These are phyloP conservation scores for Populus trichocarpa DNA, from an alignment of 441 rosid species.

Conservation along the genomic window DNA sequence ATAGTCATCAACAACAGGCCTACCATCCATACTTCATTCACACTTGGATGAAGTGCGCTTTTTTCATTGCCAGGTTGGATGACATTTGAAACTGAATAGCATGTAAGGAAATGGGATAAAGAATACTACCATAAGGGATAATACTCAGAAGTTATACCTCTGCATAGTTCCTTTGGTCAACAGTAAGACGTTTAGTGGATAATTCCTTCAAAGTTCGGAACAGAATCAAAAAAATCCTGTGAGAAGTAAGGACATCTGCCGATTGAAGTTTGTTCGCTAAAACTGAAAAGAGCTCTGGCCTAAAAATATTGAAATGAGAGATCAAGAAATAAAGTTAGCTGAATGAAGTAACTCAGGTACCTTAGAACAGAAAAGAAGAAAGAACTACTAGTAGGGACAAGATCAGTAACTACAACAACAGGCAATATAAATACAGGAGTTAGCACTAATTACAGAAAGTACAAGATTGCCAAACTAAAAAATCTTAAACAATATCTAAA, in stretches of 20 bases:
- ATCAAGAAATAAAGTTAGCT: conserved; percentile 16
- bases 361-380: background rate
- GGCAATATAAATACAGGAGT: background rate
- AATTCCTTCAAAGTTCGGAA: conserved; percentile 89
- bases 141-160: conserved; percentile 49
- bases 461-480: background rate
- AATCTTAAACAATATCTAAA: background rate
- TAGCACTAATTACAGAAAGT: background rate
- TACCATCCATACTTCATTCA: background rate
- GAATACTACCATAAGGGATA: background rate
- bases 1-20: background rate
- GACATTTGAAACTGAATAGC: background rate
- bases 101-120: background rate
- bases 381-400: background rate
- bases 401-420: background rate
- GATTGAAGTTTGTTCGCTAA: conserved; percentile 87
- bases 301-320: conserved; percentile 32
- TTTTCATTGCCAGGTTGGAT: background rate
- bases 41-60: background rate
- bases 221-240: conserved; percentile 88
- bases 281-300: conserved; percentile 87
- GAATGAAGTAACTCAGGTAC: background rate
- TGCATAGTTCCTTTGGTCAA: conserved; percentile 79
- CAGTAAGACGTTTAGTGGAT: conserved; percentile 92
- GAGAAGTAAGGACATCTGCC: conserved; percentile 81